phyloP scores from a whole-genome alignment of 176 grass and related monocot genomes.

The Aegilops sharonensis region DNA sequence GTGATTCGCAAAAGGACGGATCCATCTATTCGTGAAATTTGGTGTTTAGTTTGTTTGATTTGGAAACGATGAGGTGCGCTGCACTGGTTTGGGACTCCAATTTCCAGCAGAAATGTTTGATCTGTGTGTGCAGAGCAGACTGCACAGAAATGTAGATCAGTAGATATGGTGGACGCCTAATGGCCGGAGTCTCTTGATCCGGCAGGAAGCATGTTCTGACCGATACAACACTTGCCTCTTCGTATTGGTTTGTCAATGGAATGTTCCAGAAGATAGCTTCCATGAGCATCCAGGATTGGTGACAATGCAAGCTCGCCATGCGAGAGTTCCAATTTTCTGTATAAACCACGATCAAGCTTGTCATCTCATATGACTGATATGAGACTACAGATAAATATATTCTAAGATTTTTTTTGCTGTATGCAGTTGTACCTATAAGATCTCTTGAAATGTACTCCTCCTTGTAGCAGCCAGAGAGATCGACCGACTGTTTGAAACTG shows the following conservation, averaged over 20 bases:
- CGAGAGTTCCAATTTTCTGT: not conserved
- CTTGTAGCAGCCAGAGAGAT: not conserved
- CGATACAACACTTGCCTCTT: too few relatives aligned
- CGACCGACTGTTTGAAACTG: not conserved
- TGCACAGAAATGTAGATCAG: too few relatives aligned
- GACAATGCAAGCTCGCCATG: not conserved
- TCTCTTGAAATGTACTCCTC: not conserved
- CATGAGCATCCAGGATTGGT: too few relatives aligned
- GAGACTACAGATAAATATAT: not conserved
- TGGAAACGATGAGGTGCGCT: not conserved
- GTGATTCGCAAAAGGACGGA: not conserved
- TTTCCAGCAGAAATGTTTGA: not conserved
- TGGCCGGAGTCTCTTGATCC: too few relatives aligned
- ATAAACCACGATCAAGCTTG: not conserved
- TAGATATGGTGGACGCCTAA: not conserved
- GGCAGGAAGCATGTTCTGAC: too few relatives aligned
- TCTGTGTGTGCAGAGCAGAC: not conserved
- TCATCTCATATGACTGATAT: not conserved
- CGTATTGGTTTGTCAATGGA: not conserved
- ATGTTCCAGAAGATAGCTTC: slow-evolving; percentile 8
- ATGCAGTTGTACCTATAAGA: not conserved
- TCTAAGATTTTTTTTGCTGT: not conserved
- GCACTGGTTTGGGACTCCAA: not conserved
- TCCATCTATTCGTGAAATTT: not conserved
- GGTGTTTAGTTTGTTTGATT: not conserved